phyloP scores from a whole-genome alignment of 116 monocot species.

The Dioscorea cayenensis region DNA sequence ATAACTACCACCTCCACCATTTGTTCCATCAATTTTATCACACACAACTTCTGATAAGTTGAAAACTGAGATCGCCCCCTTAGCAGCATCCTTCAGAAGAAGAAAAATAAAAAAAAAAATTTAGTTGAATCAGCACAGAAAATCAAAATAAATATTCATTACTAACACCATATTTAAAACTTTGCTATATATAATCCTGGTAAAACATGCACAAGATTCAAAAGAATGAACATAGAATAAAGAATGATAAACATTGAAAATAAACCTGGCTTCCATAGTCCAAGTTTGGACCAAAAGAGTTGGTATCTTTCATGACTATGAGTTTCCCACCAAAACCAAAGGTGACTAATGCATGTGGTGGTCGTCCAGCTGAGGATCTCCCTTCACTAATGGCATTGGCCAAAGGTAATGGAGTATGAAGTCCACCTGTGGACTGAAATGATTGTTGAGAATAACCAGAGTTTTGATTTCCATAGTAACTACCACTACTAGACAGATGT shows the following conservation, averaged over 20 bases:
- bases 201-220: neutral
- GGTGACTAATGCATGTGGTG: conserved; percentile 77
- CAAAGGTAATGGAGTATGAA: conserved; percentile 24
- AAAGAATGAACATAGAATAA: neutral
- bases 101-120: neutral
- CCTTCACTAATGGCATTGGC: conserved; percentile 35
- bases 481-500: conserved; percentile 30
- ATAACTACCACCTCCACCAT: conserved; percentile 24
- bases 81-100: conserved; percentile 35
- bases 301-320: conserved; percentile 66
- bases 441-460: conserved; percentile 36
- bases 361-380: conserved; percentile 76
- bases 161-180: too few relatives aligned
- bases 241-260: neutral
- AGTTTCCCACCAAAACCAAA: conserved; percentile 98
- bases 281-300: conserved; percentile 15
- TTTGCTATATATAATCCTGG: too few relatives aligned
- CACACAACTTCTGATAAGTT: conserved; percentile 58
- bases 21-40: conserved; percentile 34
- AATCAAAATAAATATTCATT: neutral
- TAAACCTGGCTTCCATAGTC: conserved; percentile 49
- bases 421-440: conserved; percentile 27
- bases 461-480: conserved; percentile 38
- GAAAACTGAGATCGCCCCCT: conserved; percentile 46
- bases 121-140: neutral